These are phyloP conservation scores for Aspergillus flavus DNA, from an alignment of 2,329 filamentous ascomycete species.

Conservation along the genomic window DNA sequence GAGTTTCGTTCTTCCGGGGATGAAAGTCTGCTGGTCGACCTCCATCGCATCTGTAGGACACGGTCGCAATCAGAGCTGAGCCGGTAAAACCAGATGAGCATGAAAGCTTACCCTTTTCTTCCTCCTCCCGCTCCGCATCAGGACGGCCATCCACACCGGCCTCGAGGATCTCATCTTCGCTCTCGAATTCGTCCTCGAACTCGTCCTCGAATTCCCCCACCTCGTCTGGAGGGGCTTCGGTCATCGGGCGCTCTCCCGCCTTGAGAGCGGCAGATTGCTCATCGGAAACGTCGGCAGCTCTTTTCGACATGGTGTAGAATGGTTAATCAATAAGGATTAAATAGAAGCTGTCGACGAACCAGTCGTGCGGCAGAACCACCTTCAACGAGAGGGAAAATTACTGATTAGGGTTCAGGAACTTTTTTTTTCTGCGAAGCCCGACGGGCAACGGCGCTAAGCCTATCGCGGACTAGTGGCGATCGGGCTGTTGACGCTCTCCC, in stretches of 20 bases:
- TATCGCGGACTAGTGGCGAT: slow-evolving; percentile 39
- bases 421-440: slow-evolving; percentile 35
- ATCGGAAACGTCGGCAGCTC: slow-evolving; percentile 57
- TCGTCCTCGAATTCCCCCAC: slow-evolving; percentile 71
- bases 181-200: slow-evolving; percentile 96
- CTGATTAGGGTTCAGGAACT: slow-evolving; percentile 27
- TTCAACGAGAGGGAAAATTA: slow-evolving; percentile 11
- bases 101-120: slow-evolving; percentile 65
- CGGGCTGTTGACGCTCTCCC: slow-evolving; percentile 16
- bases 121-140: slow-evolving; percentile 89
- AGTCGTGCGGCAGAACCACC: slow-evolving; percentile 24
- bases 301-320: slow-evolving; percentile 58
- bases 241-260: slow-evolving; percentile 61
- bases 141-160: slow-evolving; percentile 91
- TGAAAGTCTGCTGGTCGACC: slow-evolving; percentile 91
- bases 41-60: slow-evolving; percentile 73
- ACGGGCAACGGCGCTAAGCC: slow-evolving; percentile 30
- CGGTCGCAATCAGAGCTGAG: slow-evolving; percentile 19
- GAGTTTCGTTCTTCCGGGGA: slow-evolving; percentile 89
- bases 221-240: slow-evolving; percentile 53
- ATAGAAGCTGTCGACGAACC: slow-evolving; percentile 20
- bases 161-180: slow-evolving; percentile 88
- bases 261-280: slow-evolving; percentile 59
- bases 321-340: slow-evolving; percentile 2
- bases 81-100: neutral